Evolutionary conservation across 768 basidiomycete genomes (phyloP).

Genomic region (Dioszegia crocea): DNA sequence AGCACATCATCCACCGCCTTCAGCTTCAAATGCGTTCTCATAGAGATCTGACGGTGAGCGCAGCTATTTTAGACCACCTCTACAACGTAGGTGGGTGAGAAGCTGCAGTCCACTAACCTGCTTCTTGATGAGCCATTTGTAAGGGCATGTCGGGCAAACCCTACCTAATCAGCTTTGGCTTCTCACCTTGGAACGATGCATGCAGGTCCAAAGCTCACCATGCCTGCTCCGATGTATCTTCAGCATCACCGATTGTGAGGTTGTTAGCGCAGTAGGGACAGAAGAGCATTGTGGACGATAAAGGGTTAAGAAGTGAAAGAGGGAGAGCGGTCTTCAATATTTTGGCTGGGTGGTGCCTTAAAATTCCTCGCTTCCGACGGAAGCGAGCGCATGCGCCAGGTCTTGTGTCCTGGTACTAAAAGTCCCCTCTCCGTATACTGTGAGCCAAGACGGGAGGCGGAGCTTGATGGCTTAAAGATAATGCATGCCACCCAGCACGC

Average conservation of each 20-base stretch:
- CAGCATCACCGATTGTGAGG: conserved; percentile 42
- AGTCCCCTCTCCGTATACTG: too few species aligned
- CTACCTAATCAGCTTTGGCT: conserved; percentile 29
- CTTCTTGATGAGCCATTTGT: conserved; percentile 86
- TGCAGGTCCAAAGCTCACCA: conserved; percentile 32
- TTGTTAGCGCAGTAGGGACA: conserved; percentile 89
- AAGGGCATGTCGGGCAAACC: conserved; percentile 75
- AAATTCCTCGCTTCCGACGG: too few species aligned
- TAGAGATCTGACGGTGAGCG: conserved; percentile 63
- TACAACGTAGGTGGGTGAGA: background rate
- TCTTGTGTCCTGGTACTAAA: too few species aligned
- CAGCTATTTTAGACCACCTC: too few species aligned
- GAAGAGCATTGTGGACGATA: conserved; percentile 64
- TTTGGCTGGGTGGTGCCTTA: background rate
- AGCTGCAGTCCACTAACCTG: conserved; percentile 56
- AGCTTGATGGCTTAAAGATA: too few species aligned
- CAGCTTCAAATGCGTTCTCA: conserved; percentile 74
- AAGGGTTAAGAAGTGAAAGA: background rate
- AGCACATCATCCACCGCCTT: conserved; percentile 94
- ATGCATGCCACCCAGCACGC: too few species aligned
- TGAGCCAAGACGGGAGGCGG: too few species aligned
- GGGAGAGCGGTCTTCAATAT: background rate
- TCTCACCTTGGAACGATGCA: background rate
- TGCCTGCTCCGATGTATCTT: conserved; percentile 37
- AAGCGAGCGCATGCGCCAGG: too few species aligned